These are phyloP conservation scores for Thuidium tamariscinum DNA, from an alignment of 225 moss, liverwort and hornwort genomes.

Conservation along the genomic window DNA sequence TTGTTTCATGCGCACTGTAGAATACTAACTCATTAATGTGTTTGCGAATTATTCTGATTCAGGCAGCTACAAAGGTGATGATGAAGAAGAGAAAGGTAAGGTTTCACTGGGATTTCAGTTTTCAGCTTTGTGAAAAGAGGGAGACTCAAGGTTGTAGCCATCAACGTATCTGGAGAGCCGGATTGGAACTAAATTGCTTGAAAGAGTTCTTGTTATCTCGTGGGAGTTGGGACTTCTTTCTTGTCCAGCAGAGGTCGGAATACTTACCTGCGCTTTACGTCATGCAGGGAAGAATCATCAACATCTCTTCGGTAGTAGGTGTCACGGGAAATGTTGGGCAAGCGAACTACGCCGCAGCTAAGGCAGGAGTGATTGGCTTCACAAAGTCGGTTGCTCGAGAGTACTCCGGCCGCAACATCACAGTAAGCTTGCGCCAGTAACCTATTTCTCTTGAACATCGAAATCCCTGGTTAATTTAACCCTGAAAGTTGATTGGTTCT, in stretches of 20 bases:
- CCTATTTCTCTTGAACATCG: not conserved
- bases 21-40: not conserved
- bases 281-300: constrained; percentile 71
- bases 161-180: not conserved
- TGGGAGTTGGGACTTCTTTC: not conserved
- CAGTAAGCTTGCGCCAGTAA: constrained; percentile 18
- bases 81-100: constrained; percentile 87
- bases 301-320: constrained; percentile 90
- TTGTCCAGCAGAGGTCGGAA: not conserved
- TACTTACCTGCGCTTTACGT: not conserved
- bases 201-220: not conserved
- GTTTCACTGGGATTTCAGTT: not conserved
- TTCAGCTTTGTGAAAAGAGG: not conserved
- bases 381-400: constrained; percentile 86
- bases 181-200: not conserved
- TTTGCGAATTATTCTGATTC: not conserved
- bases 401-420: constrained; percentile 80
- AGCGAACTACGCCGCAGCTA: constrained; percentile 91
- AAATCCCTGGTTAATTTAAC: not conserved
- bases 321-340: constrained; percentile 80
- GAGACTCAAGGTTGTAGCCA: not conserved
- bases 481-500: not conserved
- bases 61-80: constrained; percentile 96
- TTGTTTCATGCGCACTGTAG: not conserved
- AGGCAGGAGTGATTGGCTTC: constrained; percentile 92